Base-by-base conservation (phyloP, 495 filamentous ascomycete species). In the Baudoinia panamericana region DNA sequence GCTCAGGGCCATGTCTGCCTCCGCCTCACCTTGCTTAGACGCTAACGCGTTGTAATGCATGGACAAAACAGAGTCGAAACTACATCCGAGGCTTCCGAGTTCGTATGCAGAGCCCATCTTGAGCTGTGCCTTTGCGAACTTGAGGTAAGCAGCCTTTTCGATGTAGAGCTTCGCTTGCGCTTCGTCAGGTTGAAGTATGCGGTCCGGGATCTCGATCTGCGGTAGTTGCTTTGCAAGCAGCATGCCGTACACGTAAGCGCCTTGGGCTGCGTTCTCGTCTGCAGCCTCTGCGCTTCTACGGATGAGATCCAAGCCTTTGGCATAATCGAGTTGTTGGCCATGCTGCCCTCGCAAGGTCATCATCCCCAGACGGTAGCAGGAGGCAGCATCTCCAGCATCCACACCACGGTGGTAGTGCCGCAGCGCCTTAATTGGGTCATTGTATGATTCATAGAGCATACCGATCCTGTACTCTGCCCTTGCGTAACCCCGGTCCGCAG, bases 41-140 rank as follows among this genome's bases (percentile, higher is more conserved):
- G 90, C 92, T 28, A 97, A 70, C 39, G 84, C 85, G 56, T 95
- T 94, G 60, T 97, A 97, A 51, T 97, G 90, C 43, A 97, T 61
- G 4, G 88, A 95, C 36, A 93, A 64, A 5, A 82, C 77, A 0
- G 90, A 90, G 51, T 88, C 82, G 61, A 97, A 97, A 50, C 96
- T 88, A 57, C 90, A 95, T 17, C 84, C 82, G 7, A 97, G 68
- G 53, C 85, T 79, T 56, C 86, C 88, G 11, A 97, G 66, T 62
- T 97, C 90, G 64, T 94, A 96, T 6, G 88, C 86, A 43, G 83
- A 77, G 21, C 85, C 90, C 82, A 96, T 96, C 66, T 96, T 97
- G 16, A 92, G 69, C 61, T 97, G 90, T 2, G 92, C 92, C 60
- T 95, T 95, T 35, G 88, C 79, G 60, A 97, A 96, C 36, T 90